Percentiles rank a stretch among this genome's conserved stretches.
Conservation (phyloP, 495 filamentous ascomycete species). For the Penicillium chermesinum region DNA sequence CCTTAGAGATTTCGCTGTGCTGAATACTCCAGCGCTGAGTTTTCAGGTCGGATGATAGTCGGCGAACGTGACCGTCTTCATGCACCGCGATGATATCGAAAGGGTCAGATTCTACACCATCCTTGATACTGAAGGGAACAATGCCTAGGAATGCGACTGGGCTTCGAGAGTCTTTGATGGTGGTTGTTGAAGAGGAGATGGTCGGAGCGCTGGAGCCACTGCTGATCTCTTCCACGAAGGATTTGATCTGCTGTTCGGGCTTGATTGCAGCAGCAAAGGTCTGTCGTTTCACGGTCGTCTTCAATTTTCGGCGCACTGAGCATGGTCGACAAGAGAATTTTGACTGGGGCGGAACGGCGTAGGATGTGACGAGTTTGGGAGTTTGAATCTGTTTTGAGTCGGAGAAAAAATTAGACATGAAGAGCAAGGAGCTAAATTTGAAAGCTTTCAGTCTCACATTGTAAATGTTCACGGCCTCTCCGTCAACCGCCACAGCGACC, state of each 20-base stretch:
- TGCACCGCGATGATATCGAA: constrained; percentile 48
- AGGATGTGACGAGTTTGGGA: constrained; percentile 75
- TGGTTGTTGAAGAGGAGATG: constrained; percentile 38
- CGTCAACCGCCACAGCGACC: constrained; percentile 79
- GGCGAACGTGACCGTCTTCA: constrained; percentile 37
- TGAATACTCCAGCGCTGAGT: constrained; percentile 40
- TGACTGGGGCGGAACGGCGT: constrained; percentile 77
- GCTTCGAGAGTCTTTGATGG: constrained; percentile 37
- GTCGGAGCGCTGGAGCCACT: constrained; percentile 30
- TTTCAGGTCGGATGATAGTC: constrained; percentile 37
- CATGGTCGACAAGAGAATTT: constrained; percentile 71
- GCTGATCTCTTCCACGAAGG: constrained; percentile 47
- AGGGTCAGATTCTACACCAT: constrained; percentile 20
- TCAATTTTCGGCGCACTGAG: constrained; percentile 62
- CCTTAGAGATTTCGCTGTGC: constrained; percentile 35
- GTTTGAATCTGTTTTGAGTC: constrained; percentile 66
- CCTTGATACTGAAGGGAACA: constrained; percentile 21
- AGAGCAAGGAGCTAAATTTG: no score
- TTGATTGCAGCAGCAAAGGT: constrained; percentile 58
- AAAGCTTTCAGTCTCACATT: no score
- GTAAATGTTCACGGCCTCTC: constrained; percentile 87
- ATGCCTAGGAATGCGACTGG: constrained; percentile 41
- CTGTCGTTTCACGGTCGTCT: constrained; percentile 55
- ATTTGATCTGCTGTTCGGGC: constrained; percentile 46
- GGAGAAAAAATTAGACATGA: constrained; percentile 1